Percentiles rank a stretch among this genome's conserved stretches.
These are phyloP conservation scores for Paspalum vaginatum DNA, from an alignment of 176 grass and related monocot species.

Conservation along the genomic window DNA sequence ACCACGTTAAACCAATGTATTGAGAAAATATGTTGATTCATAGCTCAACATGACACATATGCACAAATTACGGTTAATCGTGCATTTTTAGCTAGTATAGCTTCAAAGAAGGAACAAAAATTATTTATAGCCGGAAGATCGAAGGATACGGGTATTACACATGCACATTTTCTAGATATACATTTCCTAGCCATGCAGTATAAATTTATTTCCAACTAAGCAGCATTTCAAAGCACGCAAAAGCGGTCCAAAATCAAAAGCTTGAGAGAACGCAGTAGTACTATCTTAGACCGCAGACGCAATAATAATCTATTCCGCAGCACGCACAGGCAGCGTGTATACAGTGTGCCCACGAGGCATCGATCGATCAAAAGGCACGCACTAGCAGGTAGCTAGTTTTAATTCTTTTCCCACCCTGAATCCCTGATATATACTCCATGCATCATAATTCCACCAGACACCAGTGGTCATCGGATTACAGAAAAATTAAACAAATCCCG, in stretches of 20 bases:
- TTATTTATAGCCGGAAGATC: neutral
- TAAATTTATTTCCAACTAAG: neutral
- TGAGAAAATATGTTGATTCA: too few relatives aligned
- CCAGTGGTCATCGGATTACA: conserved; percentile 37
- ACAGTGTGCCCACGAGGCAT: neutral
- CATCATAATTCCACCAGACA: neutral
- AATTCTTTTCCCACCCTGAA: too few relatives aligned
- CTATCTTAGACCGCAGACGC: neutral
- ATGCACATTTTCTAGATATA: neutral
- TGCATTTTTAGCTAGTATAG: too few relatives aligned
- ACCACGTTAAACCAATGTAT: too few relatives aligned
- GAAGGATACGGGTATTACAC: neutral
- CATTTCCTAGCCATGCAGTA: neutral
- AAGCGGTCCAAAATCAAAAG: conserved; percentile 14
- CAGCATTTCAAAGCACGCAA: neutral
- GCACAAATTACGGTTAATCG: too few relatives aligned
- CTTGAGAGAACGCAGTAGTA: neutral
- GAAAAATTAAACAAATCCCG: neutral
- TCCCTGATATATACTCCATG: neutral
- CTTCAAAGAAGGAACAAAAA: neutral
- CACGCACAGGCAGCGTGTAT: conserved; percentile 8
- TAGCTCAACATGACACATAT: too few relatives aligned
- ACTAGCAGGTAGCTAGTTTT: neutral
- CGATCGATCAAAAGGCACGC: neutral
- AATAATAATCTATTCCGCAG: neutral